These are phyloP conservation scores for Aspergillus uvarum DNA, from an alignment of 2,329 filamentous ascomycete species.

Conservation along the genomic window DNA sequence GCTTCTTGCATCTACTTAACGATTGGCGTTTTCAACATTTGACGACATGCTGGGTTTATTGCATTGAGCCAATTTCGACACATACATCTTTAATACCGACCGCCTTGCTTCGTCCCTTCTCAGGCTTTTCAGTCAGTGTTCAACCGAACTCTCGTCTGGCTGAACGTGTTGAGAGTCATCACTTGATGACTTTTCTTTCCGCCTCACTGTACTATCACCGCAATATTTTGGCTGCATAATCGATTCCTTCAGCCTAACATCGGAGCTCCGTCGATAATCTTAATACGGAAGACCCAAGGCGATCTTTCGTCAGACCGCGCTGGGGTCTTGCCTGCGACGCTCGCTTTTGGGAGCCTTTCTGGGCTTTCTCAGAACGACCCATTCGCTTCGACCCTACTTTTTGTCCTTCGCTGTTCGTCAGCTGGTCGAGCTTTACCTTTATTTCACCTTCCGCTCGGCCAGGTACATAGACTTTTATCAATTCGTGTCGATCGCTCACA, in stretches of 20 bases:
- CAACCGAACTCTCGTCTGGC: conserved; percentile 9
- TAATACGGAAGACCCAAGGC: conserved; percentile 36
- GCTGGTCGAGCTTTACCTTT: conserved; percentile 31
- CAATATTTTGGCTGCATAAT: conserved; percentile 19
- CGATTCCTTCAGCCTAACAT: conserved; percentile 14
- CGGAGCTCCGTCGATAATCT: conserved; percentile 38
- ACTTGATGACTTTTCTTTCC: conserved; percentile 22
- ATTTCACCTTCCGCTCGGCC: conserved; percentile 30
- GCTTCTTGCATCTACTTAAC: conserved; percentile 32
- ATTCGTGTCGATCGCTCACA: conserved; percentile 44
- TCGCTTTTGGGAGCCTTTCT: conserved; percentile 37
- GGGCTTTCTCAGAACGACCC: conserved; percentile 19
- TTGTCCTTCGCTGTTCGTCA: conserved; percentile 36
- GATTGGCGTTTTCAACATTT: conserved; percentile 38
- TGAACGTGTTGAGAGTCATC: conserved; percentile 19
- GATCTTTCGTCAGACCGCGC: neutral
- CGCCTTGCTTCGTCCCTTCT: conserved; percentile 16
- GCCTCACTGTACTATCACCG: conserved; percentile 36
- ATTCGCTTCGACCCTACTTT: conserved; percentile 31
- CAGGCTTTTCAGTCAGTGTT: conserved; percentile 9
- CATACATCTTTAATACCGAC: conserved; percentile 39
- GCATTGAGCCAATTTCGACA: conserved; percentile 42
- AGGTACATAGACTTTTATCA: conserved; percentile 33
- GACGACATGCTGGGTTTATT: conserved; percentile 39
- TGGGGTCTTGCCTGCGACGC: conserved; percentile 33